These are phyloP conservation scores for Populus hybrid DNA, from an alignment of 441 rosid genomes.

Conservation along the genomic window DNA sequence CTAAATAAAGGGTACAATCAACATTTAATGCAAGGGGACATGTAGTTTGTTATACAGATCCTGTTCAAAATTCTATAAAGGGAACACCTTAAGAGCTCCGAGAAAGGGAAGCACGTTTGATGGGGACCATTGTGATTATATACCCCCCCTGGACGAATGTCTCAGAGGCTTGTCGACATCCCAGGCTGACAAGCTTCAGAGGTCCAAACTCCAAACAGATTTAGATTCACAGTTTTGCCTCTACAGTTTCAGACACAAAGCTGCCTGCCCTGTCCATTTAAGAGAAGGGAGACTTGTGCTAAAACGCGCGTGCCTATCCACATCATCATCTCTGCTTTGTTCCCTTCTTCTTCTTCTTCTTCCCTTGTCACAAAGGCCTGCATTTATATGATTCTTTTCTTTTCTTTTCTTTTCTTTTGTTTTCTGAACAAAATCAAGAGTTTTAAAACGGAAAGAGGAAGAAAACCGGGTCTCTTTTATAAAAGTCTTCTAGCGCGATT, in stretches of 20 bases:
- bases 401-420: conserved; percentile 1
- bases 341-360: conserved; percentile 21
- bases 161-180: conserved; percentile 32
- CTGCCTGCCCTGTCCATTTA: conserved; percentile 10
- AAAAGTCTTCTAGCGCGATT: conserved; percentile 11
- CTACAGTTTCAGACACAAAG: conserved; percentile 23
- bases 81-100: background rate
- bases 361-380: conserved; percentile 14
- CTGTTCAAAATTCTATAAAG: background rate
- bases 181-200: conserved; percentile 34
- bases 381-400: background rate
- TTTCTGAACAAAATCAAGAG: conserved; percentile 18
- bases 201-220: conserved; percentile 36
- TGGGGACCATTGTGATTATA: background rate
- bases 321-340: conserved; percentile 32
- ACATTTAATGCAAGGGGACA: too few species aligned
- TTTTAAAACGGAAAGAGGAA: conserved; percentile 8
- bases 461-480: conserved; percentile 27
- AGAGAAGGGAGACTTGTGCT: conserved; percentile 9
- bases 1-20: too few species aligned
- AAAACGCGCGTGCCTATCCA: conserved; percentile 38
- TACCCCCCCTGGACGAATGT: background rate
- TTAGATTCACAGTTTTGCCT: conserved; percentile 2
- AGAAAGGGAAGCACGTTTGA: background rate
- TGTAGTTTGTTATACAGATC: too few species aligned